A percentile compares a stretch with the other conserved stretches of the same genome.
Conservation (phyloP, 129 eudicot genomes). For the Flaveria ramosissima region DNA sequence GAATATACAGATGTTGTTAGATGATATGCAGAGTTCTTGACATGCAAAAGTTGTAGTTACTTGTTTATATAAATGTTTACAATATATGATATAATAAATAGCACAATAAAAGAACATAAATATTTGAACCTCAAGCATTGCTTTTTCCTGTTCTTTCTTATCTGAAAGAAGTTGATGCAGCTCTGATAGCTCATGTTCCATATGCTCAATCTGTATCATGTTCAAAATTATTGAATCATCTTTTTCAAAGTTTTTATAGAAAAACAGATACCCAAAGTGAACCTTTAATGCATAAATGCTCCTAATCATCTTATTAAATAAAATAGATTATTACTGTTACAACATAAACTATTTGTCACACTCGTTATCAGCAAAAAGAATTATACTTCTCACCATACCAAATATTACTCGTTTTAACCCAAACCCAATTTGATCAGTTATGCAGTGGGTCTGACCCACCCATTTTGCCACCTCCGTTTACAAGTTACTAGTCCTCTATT, state of each 20-base stretch:
- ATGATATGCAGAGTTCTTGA: slow-evolving; percentile 11
- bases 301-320: neutral
- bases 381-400: neutral
- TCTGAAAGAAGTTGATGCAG: slow-evolving; percentile 68
- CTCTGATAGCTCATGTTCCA: slow-evolving; percentile 74
- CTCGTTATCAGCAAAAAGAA: neutral
- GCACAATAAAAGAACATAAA: neutral
- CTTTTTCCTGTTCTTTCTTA: slow-evolving; percentile 76
- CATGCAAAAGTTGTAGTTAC: neutral
- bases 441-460: neutral
- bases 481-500: neutral
- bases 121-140: slow-evolving; percentile 79
- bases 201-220: slow-evolving; percentile 60
- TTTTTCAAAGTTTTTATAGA: neutral
- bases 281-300: neutral
- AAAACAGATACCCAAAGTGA: neutral
- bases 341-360: neutral
- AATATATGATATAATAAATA: neutral
- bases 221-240: neutral
- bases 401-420: neutral
- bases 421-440: neutral
- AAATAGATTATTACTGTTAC: neutral
- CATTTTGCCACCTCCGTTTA: neutral
- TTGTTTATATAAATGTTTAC: neutral
- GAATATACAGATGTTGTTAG: neutral